Conservation (phyloP, 371 early-diverging fungal species). For the Thermomucor indicae-seudaticae region DNA sequence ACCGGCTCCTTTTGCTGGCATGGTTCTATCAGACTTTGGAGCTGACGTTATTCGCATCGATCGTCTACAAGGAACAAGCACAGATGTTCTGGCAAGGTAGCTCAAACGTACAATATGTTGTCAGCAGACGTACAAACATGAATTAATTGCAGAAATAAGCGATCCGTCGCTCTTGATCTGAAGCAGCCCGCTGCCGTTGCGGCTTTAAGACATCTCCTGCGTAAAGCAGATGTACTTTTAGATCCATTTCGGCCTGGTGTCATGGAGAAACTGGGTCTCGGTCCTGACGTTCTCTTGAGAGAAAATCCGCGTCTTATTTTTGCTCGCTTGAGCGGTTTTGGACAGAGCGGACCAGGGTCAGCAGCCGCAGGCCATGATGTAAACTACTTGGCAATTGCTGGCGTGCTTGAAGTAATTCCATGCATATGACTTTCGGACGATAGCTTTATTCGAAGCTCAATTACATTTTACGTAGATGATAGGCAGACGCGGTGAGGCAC, state of each 20-base stretch:
- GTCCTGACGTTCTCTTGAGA: conserved; percentile 55
- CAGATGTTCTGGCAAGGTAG: conserved; percentile 55
- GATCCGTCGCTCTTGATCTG: conserved; percentile 65
- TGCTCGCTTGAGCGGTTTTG: conserved; percentile 72
- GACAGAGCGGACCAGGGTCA: conserved; percentile 56
- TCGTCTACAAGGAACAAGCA: conserved; percentile 27
- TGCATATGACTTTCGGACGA: background rate
- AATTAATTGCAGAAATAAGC: conserved; percentile 49
- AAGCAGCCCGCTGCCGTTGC: conserved; percentile 50
- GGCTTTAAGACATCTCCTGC: conserved; percentile 39
- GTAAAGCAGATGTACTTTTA: conserved; percentile 63
- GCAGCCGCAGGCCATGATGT: conserved; percentile 75
- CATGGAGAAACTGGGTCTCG: conserved; percentile 67
- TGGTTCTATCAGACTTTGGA: conserved; percentile 74
- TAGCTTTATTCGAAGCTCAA: background rate
- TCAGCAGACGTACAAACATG: background rate
- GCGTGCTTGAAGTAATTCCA: conserved; percentile 53
- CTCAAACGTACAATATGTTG: background rate
- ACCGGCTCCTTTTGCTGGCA: conserved; percentile 69
- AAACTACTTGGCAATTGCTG: conserved; percentile 70
- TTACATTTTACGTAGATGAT: conserved; percentile 37
- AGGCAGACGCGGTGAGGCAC: conserved; percentile 54
- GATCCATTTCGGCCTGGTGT: conserved; percentile 81
- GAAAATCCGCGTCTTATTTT: conserved; percentile 59
- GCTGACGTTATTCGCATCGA: conserved; percentile 75